Percentiles rank a stretch among this genome's conserved stretches.
phyloP scores from a whole-genome alignment of 2,329 filamentous ascomycete genomes.

The Coniochaeta prunicola region DNA sequence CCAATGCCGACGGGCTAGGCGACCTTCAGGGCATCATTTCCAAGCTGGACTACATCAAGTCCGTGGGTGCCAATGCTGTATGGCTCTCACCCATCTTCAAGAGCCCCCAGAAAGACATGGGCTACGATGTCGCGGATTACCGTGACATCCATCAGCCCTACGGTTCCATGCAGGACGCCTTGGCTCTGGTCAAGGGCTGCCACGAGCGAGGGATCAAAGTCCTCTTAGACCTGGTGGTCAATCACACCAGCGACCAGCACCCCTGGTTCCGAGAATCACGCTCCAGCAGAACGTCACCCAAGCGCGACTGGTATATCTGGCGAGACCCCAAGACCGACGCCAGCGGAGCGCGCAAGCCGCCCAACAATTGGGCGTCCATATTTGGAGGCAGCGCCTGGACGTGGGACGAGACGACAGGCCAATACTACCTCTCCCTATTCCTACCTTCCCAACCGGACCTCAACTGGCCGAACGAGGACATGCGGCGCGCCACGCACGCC shows the following conservation, averaged over 20 bases:
- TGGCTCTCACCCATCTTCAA: conserved; percentile 39
- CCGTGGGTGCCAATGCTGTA: not conserved
- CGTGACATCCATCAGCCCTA: conserved; percentile 58
- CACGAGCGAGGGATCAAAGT: conserved; percentile 56
- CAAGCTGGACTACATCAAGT: conserved; percentile 3
- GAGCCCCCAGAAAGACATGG: conserved; percentile 58
- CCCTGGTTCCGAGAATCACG: conserved; percentile 50
- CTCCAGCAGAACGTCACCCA: conserved; percentile 30
- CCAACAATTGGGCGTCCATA: conserved; percentile 35
- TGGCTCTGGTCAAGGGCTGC: conserved; percentile 49
- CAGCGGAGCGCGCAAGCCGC: conserved; percentile 26
- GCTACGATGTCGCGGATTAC: conserved; percentile 64
- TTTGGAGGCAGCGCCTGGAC: conserved; percentile 21
- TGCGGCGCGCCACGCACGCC: conserved; percentile 62
- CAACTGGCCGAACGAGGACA: conserved; percentile 54
- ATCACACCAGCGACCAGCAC: conserved; percentile 45
- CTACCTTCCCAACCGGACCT: conserved; percentile 29
- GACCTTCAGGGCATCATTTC: not conserved
- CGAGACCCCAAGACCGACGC: conserved; percentile 30
- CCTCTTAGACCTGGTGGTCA: conserved; percentile 65
- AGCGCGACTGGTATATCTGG: conserved; percentile 52
- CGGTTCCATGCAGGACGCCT: conserved; percentile 59
- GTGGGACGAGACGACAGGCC: conserved; percentile 62
- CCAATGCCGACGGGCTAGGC: not conserved
- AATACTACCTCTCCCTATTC: conserved; percentile 75